A percentile compares a stretch with the other conserved stretches of the same genome.
These are phyloP conservation scores for Penstemon davidsonii DNA, from an alignment of 257 asterid species.

Conservation along the genomic window DNA sequence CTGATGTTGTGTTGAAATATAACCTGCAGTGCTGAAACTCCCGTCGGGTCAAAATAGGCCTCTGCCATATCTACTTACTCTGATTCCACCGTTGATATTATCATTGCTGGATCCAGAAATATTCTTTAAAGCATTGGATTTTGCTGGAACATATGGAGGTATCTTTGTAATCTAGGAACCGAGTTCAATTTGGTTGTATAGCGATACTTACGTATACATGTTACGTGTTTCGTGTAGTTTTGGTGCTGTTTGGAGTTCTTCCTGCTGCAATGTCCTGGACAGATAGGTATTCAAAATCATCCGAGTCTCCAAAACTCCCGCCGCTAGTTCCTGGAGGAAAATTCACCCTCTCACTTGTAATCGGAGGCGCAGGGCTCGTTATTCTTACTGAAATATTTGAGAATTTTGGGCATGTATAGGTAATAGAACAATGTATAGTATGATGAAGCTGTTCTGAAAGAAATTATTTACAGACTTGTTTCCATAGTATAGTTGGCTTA, in stretches of 20 bases:
- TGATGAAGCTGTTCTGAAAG: background rate
- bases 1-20: constrained; percentile 28
- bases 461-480: too few relatives aligned
- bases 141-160: constrained; percentile 98
- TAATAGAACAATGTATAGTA: background rate
- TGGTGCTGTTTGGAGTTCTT: constrained; percentile 80
- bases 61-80: constrained; percentile 63
- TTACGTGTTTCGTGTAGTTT: constrained; percentile 38
- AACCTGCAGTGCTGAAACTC: constrained; percentile 71
- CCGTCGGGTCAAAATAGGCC: constrained; percentile 62
- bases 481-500: too few relatives aligned
- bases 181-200: too few relatives aligned
- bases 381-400: constrained; percentile 61
- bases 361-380: constrained; percentile 69
- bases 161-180: background rate
- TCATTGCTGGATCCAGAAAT: constrained; percentile 85
- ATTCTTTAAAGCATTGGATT: constrained; percentile 92
- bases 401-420: constrained; percentile 44
- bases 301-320: constrained; percentile 39
- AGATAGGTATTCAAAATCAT: constrained; percentile 53
- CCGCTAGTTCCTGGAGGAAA: constrained; percentile 79
- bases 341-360: constrained; percentile 64
- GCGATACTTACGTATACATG: background rate
- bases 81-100: constrained; percentile 71
- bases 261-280: constrained; percentile 97